Percentiles rank a stretch among this genome's conserved stretches.
These are phyloP conservation scores for Barnettozyma salicaria DNA, from an alignment of 805 yeast genomes.

Conservation along the genomic window DNA sequence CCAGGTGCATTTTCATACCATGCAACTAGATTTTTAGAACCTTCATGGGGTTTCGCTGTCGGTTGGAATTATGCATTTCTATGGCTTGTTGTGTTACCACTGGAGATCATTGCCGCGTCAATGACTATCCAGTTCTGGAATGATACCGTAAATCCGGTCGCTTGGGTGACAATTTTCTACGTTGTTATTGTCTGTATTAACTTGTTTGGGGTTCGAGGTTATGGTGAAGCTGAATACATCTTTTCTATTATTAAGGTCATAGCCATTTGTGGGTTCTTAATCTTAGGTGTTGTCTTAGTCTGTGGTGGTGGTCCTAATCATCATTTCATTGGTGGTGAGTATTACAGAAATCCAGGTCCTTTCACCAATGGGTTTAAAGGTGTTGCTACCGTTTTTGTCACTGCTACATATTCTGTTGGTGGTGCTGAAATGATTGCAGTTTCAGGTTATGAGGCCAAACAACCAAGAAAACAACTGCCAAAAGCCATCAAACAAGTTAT, in stretches of 20 bases:
- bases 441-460: constrained; percentile 43
- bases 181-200: constrained; percentile 42
- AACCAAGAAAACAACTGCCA: constrained; percentile 44
- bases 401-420: constrained; percentile 50
- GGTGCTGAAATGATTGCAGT: constrained; percentile 49
- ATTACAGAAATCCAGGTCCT: constrained; percentile 55
- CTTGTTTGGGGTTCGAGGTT: constrained; percentile 48
- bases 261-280: constrained; percentile 48
- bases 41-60: constrained; percentile 57
- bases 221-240: constrained; percentile 49
- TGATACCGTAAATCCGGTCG: constrained; percentile 39
- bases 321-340: constrained; percentile 38
- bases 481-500: constrained; percentile 50
- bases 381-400: constrained; percentile 46
- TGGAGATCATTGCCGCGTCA: constrained; percentile 49
- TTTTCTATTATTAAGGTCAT: constrained; percentile 44
- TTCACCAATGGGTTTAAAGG: constrained; percentile 55
- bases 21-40: constrained; percentile 53
- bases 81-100: constrained; percentile 46
- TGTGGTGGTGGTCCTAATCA: constrained; percentile 45
- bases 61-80: constrained; percentile 53
- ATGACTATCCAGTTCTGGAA: constrained; percentile 49
- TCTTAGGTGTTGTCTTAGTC: constrained; percentile 44
- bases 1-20: constrained; percentile 62
- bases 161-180: constrained; percentile 47